These are phyloP conservation scores for Podochytrium sp. DNA, from an alignment of 192 early-diverging fungal species.

Conservation along the genomic window DNA sequence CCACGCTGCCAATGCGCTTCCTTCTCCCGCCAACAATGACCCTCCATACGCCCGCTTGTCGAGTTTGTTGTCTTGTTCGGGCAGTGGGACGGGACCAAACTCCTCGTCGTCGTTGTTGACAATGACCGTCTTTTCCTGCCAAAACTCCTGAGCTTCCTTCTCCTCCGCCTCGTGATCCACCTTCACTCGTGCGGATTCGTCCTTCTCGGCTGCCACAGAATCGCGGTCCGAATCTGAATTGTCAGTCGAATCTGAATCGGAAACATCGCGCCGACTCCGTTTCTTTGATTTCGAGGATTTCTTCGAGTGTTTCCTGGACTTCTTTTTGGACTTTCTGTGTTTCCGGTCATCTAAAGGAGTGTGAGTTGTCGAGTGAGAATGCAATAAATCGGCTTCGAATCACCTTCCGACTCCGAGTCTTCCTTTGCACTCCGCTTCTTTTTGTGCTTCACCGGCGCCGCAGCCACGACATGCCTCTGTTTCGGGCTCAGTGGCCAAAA, in stretches of 20 bases:
- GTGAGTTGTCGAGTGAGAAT: background rate
- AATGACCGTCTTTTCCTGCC: conserved; percentile 40
- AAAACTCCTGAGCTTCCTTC: conserved; percentile 31
- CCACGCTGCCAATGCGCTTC: conserved; percentile 78
- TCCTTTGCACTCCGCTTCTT: background rate
- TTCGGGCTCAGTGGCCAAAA: conserved; percentile 18
- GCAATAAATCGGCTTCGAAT: background rate
- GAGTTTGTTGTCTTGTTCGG: conserved; percentile 58
- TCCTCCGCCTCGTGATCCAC: background rate
- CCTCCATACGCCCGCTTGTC: conserved; percentile 79
- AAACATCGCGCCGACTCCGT: conserved; percentile 8
- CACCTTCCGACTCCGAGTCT: conserved; percentile 8
- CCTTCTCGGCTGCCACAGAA: background rate
- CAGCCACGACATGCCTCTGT: background rate
- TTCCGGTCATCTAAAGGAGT: background rate
- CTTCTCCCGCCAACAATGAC: conserved; percentile 86
- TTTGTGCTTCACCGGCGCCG: background rate
- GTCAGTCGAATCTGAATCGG: conserved; percentile 20
- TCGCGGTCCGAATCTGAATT: conserved; percentile 1
- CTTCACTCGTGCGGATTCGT: conserved; percentile 1
- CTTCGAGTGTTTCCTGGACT: background rate
- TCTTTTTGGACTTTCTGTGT: conserved; percentile 13
- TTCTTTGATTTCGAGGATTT: conserved; percentile 28
- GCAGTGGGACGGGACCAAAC: conserved; percentile 71
- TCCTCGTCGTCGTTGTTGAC: conserved; percentile 64